Evolutionary conservation across 139 green algal genomes (phyloP).

Genomic region (Nannochloris sp.): DNA sequence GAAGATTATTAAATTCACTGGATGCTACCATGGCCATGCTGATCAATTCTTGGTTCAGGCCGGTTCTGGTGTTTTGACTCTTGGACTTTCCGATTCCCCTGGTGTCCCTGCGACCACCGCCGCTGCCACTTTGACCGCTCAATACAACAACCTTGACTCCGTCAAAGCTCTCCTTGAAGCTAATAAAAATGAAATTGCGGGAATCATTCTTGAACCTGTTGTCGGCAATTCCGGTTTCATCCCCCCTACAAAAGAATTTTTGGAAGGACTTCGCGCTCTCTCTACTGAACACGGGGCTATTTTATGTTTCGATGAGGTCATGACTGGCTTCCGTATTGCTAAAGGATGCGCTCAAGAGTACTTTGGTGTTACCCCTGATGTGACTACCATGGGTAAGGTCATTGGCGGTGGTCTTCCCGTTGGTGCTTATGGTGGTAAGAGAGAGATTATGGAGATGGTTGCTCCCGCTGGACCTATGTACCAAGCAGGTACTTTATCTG

Average conservation of each 20-base stretch:
- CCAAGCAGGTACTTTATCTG: conserved; percentile 91
- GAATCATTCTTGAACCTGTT: conserved; percentile 97
- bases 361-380: conserved; percentile 94
- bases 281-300: conserved; percentile 78
- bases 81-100: conserved; percentile 96
- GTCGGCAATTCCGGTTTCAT: conserved; percentile 99
- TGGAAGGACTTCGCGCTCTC: conserved; percentile 86
- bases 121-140: conserved; percentile 50
- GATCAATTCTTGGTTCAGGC: conserved; percentile 94
- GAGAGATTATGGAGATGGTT: conserved; percentile 98
- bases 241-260: conserved; percentile 80
- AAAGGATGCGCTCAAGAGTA: conserved; percentile 82
- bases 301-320: conserved; percentile 98
- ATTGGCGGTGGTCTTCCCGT: conserved; percentile 97
- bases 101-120: conserved; percentile 65
- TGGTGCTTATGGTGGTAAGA: conserved; percentile 89
- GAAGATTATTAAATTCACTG: conserved; percentile 99
- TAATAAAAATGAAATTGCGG: conserved; percentile 95
- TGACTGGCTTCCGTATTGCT: conserved; percentile 89
- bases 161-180: conserved; percentile 76
- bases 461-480: conserved; percentile 96
- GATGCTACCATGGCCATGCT: conserved; percentile 98
- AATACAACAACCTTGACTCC: conserved; percentile 68
- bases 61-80: conserved; percentile 87
- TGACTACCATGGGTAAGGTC: conserved; percentile 99